Evolutionary conservation across 108 stramenopile species (phyloP), one percentile per base, ranked within the genome.

Genomic region (Thalassiosira profunda): DNA sequence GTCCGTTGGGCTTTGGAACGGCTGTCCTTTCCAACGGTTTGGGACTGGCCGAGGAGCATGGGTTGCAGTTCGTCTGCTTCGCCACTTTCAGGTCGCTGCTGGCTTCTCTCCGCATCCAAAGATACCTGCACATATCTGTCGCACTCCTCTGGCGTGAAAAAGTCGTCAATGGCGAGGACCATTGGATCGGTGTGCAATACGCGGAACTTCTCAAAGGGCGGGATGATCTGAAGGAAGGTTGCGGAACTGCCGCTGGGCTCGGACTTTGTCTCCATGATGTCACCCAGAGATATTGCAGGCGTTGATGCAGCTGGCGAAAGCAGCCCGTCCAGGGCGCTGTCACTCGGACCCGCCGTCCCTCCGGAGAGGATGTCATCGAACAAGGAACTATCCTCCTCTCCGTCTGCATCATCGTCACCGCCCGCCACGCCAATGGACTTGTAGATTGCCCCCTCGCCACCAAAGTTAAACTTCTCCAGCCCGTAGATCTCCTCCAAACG

Each of bases 401-500:
- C 59, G 31, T 15, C 29, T 34, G 29, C 38, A 0, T 34, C 26
- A 18, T 24, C 54, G 0, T 7, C 0, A 20, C 28, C 34, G 17
- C 9, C 15, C 21, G 37, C 20, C 5, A 62, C 52, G 40, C 37
- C 74, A 43, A 67, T 67, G 15, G 74, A 68, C 5, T 40, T 38
- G 33, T 55, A 67, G 62, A 76, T 67, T 14, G 67, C 58, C 31
- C 58, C 65, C 7, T 38, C 54, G 5, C 75, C 75, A 26, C 67
- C 81, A 63, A 83, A 88, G 52, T 94, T 94, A 76, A 94, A 94
- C 46, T 82, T 63, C 7, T 53, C 60, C 59, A 94, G 87, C 38
- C 92, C 92, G 72, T 94, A 94, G 48, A 94, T 94, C 24, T 88
- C 84, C 21, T 82, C 84, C 60, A 94, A 51, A 35, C 92, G 84